phyloP scores from a whole-genome alignment of 2,329 filamentous ascomycete genomes.

The Diaporthe ampelina region DNA sequence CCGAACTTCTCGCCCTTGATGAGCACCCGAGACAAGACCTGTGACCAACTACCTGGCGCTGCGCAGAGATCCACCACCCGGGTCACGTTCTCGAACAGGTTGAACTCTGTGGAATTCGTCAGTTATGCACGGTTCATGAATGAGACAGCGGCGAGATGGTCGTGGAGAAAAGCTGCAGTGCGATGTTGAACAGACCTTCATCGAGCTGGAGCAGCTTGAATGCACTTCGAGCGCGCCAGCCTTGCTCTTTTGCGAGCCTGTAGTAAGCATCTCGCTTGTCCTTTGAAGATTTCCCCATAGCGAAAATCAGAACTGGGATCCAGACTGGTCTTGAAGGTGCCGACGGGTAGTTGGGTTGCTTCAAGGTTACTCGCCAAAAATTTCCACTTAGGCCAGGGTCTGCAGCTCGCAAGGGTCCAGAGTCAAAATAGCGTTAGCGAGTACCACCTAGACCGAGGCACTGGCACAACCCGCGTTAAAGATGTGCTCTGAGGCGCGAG shows the following conservation, averaged over 20 bases:
- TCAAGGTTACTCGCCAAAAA: constrained; percentile 13
- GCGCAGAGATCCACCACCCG: constrained; percentile 96
- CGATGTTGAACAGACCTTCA: constrained; percentile 65
- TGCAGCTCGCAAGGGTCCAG: constrained; percentile 32
- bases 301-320: neutral
- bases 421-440: constrained; percentile 12
- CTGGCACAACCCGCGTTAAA: neutral
- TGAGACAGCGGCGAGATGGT: constrained; percentile 20
- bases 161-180: constrained; percentile 24
- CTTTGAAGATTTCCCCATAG: constrained; percentile 97
- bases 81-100: constrained; percentile 90
- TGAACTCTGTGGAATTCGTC: constrained; percentile 77
- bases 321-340: neutral
- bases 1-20: constrained; percentile 96
- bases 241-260: constrained; percentile 96
- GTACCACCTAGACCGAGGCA: neutral
- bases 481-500: neutral
- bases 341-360: neutral
- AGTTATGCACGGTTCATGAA: constrained; percentile 28
- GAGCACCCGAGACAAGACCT: constrained; percentile 92
- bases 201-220: constrained; percentile 98
- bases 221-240: constrained; percentile 95
- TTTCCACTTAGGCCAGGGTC: constrained; percentile 35
- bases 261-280: constrained; percentile 99
- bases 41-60: constrained; percentile 96